These are phyloP conservation scores for Trichocomaceae sp. DNA, from an alignment of 2,329 filamentous ascomycete species.

Conservation along the genomic window DNA sequence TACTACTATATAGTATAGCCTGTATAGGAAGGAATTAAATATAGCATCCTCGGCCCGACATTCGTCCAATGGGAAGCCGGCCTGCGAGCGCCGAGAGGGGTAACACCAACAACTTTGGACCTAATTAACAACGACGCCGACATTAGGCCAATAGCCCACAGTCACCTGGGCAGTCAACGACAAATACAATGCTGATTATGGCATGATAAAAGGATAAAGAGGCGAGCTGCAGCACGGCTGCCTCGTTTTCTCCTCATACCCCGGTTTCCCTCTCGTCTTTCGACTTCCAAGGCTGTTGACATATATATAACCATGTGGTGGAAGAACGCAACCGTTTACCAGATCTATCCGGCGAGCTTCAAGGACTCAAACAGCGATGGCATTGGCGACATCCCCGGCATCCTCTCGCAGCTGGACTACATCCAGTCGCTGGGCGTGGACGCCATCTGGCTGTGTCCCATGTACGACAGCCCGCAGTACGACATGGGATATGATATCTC, in stretches of 20 bases:
- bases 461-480: conserved; percentile 43
- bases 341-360: conserved; percentile 29
- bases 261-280: not conserved
- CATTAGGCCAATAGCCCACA: conserved; percentile 1
- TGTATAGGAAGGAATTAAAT: too few species aligned
- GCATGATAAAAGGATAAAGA: too few species aligned
- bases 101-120: too few species aligned
- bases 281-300: too few species aligned
- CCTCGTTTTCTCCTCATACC: not conserved
- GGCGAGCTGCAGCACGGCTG: too few species aligned
- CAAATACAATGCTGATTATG: too few species aligned
- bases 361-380: conserved; percentile 32
- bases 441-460: conserved; percentile 40
- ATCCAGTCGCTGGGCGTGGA: conserved; percentile 23
- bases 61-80: not conserved
- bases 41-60: not conserved
- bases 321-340: conserved; percentile 31
- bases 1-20: too few species aligned
- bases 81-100: not conserved
- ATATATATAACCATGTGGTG: conserved; percentile 25
- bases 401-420: conserved; percentile 28
- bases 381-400: conserved; percentile 27
- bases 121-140: too few species aligned
- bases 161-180: not conserved
- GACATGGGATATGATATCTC: conserved; percentile 57